Evolutionary conservation across 2,329 filamentous ascomycete species (phyloP).

Genomic region (Lecanicillium sp.): DNA sequence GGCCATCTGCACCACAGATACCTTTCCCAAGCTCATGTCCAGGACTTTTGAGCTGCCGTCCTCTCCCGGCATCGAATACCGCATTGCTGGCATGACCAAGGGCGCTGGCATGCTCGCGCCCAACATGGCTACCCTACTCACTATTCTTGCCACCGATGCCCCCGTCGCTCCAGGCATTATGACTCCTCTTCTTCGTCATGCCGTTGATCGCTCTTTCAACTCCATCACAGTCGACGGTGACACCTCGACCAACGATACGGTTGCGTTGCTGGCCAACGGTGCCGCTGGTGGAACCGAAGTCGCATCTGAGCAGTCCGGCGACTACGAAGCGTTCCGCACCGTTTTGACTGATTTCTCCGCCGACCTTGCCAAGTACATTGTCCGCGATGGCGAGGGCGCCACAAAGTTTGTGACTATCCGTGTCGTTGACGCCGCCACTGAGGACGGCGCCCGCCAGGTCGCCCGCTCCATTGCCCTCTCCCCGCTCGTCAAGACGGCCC

Average conservation of each 20-base stretch:
- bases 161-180: slow-evolving; percentile 66
- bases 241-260: slow-evolving; percentile 94
- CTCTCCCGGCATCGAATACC: slow-evolving; percentile 67
- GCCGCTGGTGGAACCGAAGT: slow-evolving; percentile 71
- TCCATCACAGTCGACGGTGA: slow-evolving; percentile 95
- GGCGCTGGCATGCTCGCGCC: slow-evolving; percentile 99
- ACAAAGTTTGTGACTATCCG: slow-evolving; percentile 97
- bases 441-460: slow-evolving; percentile 68
- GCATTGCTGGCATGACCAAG: slow-evolving; percentile 92
- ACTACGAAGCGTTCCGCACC: slow-evolving; percentile 64
- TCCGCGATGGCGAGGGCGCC: slow-evolving; percentile 93
- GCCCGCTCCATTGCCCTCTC: slow-evolving; percentile 86
- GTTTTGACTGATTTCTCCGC: slow-evolving; percentile 73
- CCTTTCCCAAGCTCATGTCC: slow-evolving; percentile 92
- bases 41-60: slow-evolving; percentile 78
- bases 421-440: slow-evolving; percentile 65
- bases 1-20: slow-evolving; percentile 97
- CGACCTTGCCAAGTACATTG: slow-evolving; percentile 84
- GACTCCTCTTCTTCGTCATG: slow-evolving; percentile 62
- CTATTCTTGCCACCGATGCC: slow-evolving; percentile 86
- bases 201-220: slow-evolving; percentile 86
- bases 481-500: slow-evolving; percentile 90
- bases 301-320: slow-evolving; percentile 44
- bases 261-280: slow-evolving; percentile 92
- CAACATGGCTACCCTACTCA: slow-evolving; percentile 95